These are phyloP conservation scores for Gynandropsis gynandra DNA, from an alignment of 345 rosid species.

Conservation along the genomic window DNA sequence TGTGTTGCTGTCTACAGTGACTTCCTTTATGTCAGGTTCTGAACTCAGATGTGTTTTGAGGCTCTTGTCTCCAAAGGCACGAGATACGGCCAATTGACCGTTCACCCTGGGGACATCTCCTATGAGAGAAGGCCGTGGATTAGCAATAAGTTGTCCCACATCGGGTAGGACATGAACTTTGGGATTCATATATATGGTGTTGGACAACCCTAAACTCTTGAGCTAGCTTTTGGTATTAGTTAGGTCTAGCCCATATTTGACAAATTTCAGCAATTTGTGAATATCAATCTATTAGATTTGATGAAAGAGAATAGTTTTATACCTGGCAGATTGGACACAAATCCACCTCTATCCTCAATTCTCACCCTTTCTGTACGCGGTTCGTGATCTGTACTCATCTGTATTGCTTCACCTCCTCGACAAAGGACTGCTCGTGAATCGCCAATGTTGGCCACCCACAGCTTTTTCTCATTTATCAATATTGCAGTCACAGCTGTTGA, in stretches of 20 bases:
- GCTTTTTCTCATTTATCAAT: constrained; percentile 39
- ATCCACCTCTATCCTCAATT: constrained; percentile 69
- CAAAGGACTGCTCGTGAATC: constrained; percentile 65
- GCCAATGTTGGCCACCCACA: constrained; percentile 66
- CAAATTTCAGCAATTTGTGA: constrained; percentile 11
- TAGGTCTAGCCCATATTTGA: no score
- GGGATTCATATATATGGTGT: no score
- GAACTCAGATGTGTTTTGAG: constrained; percentile 59
- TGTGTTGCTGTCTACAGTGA: constrained; percentile 26
- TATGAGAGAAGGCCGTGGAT: constrained; percentile 12
- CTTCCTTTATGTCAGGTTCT: constrained; percentile 49
- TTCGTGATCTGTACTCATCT: constrained; percentile 59
- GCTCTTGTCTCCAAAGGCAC: constrained; percentile 70
- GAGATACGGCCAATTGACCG: constrained; percentile 72
- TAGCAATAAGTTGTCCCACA: no score
- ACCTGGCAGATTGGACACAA: constrained; percentile 82
- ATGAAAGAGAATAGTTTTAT: not conserved
- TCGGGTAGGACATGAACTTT: no score
- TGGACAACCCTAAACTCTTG: no score
- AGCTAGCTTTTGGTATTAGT: no score
- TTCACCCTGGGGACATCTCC: constrained; percentile 80
- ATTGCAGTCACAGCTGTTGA: constrained; percentile 79
- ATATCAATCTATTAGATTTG: not conserved
- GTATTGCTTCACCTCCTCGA: constrained; percentile 40
- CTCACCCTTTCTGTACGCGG: constrained; percentile 53